Evolutionary conservation across 2,329 filamentous ascomycete species (phyloP), one percentile per base, ranked within the genome.

Genomic region (Clathrospora elynae): DNA sequence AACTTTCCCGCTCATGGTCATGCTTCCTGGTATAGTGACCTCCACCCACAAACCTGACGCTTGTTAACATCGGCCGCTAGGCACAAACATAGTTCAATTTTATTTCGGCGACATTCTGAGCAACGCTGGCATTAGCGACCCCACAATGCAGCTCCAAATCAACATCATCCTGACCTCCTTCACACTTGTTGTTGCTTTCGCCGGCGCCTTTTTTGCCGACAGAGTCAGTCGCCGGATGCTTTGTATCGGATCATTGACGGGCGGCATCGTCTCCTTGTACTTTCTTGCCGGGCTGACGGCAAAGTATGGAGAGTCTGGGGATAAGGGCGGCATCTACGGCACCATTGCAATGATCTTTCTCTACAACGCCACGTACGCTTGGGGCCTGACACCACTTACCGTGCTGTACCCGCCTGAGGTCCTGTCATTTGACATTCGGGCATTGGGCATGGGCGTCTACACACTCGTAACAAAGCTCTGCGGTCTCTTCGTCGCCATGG

Each of bases 131-230:
- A 65, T 75, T 46, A 64, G 59, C 0, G 59, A 62, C 26, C 54
- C 63, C 2, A 58, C 51, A 3, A 58, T 63, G 7, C 70, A 73
- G 43, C 59, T 70, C 2, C 57, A 68, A 14, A 73, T 75, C 51
- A 73, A 73, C 34, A 45, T 61, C 9, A 62, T 61, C 30, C 59
- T 76, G 3, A 67, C 73, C 10, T 65, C 73, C 31, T 71, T 70
- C 64, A 73, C 72, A 34, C 53, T 74, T 2, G 46, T 54, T 11
- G 49, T 71, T 26, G 64, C 73, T 1, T 31, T 73, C 6, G 23
- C 58, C 5, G 69, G 64, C 6, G 70, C 64, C 16, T 69, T 64
- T 35, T 62, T 68, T 41, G 52, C 65, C 2, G 67, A 71, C 35
- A 54, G 57, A 12, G 48, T 71, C 3, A 67, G 68, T 1, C 65